A percentile compares a stretch with the other conserved stretches of the same genome.
phyloP scores from a whole-genome alignment of 352 stramenopile genomes.

The Paralagenidium karlingii region DNA sequence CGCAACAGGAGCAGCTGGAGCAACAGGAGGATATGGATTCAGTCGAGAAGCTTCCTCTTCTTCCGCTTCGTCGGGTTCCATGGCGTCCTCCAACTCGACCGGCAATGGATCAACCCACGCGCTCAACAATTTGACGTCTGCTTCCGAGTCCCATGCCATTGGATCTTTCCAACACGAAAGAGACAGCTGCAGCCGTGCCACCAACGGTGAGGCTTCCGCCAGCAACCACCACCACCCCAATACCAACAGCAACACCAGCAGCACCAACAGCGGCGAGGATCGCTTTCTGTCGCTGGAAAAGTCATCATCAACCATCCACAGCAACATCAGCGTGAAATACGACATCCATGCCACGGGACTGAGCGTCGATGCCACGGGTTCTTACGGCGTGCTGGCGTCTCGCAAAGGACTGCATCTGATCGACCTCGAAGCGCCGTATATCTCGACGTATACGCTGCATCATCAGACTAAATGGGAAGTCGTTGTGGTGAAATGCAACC shows the following conservation, averaged over 20 bases:
- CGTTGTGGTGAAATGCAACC: constrained; percentile 67
- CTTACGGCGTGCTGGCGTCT: constrained; percentile 45
- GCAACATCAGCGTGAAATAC: constrained; percentile 40
- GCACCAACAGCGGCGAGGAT: too few relatives aligned
- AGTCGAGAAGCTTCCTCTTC: not conserved
- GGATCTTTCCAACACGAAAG: too few relatives aligned
- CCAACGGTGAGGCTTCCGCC: too few relatives aligned
- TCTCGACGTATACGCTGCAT: constrained; percentile 38
- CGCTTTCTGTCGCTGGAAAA: too few relatives aligned
- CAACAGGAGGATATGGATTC: too few relatives aligned
- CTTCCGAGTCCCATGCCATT: too few relatives aligned
- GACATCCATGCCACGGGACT: constrained; percentile 56
- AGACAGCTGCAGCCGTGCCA: too few relatives aligned
- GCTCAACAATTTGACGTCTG: too few relatives aligned
- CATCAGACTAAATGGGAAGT: constrained; percentile 77
- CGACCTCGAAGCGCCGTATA: constrained; percentile 52
- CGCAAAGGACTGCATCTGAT: constrained; percentile 61
- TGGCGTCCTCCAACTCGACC: not conserved
- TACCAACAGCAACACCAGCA: too few relatives aligned
- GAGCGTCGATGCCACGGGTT: constrained; percentile 59
- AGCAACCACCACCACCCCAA: too few relatives aligned
- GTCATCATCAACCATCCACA: constrained; percentile 30
- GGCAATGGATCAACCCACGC: too few relatives aligned
- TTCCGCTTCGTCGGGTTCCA: not conserved
- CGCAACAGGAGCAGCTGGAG: too few relatives aligned